Percentiles rank a stretch among this genome's conserved stretches.
Conservation (phyloP, 2,329 filamentous ascomycete species). For the Aspergillus clavatus region DNA sequence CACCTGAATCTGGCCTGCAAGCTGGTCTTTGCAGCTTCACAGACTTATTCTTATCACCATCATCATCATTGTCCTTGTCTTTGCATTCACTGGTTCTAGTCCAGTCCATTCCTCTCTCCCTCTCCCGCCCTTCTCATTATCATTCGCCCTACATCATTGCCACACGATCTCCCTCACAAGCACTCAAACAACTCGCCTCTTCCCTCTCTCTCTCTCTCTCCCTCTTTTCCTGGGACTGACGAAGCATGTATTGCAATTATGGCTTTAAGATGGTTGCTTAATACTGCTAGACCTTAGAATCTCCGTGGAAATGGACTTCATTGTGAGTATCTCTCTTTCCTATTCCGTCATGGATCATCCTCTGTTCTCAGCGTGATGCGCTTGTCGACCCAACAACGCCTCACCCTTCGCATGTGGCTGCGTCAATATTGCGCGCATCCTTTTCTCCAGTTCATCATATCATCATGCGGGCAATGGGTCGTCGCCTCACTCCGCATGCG, state of each 20-base stretch:
- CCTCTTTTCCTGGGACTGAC: no score
- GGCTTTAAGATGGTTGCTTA: conserved; percentile 25
- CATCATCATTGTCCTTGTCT: neutral
- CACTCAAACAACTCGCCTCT: no score
- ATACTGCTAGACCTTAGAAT: conserved; percentile 25
- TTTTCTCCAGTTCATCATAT: neutral
- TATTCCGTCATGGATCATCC: conserved; percentile 3
- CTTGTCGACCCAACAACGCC: neutral
- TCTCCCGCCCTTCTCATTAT: conserved; percentile 6
- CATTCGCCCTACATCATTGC: conserved; percentile 13
- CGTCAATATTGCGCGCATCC: conserved; percentile 8
- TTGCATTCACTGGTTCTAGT: conserved; percentile 2
- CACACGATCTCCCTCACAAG: conserved; percentile 9
- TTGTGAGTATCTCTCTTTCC: conserved; percentile 31
- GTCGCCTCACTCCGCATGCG: neutral
- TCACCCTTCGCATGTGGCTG: conserved; percentile 9
- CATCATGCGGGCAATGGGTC: neutral
- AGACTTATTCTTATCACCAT: no score
- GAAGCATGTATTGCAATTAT: conserved; percentile 33
- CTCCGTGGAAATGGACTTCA: conserved; percentile 40
- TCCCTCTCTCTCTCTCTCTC: no score
- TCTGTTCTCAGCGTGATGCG: conserved; percentile 1
- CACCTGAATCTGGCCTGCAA: conserved; percentile 14
- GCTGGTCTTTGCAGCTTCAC: conserved; percentile 21
- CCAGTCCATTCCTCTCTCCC: neutral